Evolutionary conservation across 2,329 filamentous ascomycete genomes (phyloP).

Genomic region (Conoideocrella luteorostrata): DNA sequence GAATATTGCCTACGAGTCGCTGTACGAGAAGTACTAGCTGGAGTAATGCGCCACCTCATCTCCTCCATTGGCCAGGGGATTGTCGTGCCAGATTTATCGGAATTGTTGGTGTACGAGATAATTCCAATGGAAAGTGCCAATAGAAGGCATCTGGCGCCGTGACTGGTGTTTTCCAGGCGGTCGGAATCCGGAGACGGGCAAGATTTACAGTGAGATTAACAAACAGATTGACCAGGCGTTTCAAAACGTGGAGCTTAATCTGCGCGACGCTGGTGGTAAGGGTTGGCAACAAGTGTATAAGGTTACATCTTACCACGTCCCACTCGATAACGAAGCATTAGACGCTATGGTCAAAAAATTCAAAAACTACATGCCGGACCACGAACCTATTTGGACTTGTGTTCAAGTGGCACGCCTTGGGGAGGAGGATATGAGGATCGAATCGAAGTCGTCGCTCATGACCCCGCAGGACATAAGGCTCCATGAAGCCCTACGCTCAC

Average conservation of each 20-base stretch:
- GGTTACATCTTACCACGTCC: conserved; percentile 39
- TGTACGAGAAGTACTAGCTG: no score
- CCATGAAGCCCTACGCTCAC: no score
- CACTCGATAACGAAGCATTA: conserved; percentile 32
- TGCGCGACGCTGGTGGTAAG: conserved; percentile 47
- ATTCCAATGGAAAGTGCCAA: no score
- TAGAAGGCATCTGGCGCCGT: no score
- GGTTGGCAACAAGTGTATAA: conserved; percentile 50
- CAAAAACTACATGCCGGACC: conserved; percentile 43
- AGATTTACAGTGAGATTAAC: conserved; percentile 28
- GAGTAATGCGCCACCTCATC: no score
- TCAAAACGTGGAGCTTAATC: conserved; percentile 44
- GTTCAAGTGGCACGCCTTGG: conserved; percentile 44
- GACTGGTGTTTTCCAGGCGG: conserved; percentile 25
- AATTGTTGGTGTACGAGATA: no score
- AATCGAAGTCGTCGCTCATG: conserved; percentile 51
- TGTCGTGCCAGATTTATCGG: no score
- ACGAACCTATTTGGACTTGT: conserved; percentile 47
- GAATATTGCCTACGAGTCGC: no score
- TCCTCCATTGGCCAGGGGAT: no score
- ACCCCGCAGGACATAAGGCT: no score
- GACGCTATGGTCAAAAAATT: conserved; percentile 40
- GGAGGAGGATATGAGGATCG: conserved; percentile 45
- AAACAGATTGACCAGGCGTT: conserved; percentile 48
- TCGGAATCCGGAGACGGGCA: conserved; percentile 20